Evolutionary conservation across 345 rosid genomes (phyloP), one percentile per base, ranked within the genome.

Genomic region (Physaria fendleri): DNA sequence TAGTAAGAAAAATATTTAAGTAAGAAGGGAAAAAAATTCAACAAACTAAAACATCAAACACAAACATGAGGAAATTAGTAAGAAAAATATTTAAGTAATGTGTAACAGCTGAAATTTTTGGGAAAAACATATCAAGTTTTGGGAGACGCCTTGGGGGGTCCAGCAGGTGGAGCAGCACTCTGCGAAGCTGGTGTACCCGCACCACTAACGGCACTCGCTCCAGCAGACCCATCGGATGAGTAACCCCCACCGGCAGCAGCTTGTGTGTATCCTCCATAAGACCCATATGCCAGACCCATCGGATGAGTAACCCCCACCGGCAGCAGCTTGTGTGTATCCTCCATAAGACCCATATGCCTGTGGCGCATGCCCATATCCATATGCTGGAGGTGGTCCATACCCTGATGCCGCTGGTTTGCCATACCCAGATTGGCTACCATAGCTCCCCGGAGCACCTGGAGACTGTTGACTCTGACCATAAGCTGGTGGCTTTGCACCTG

Each of bases 401-500:
- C 77, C 72, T 2, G 85, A 71, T 0, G 82, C 47, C 1, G 83
- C 78, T 43, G 89, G 85, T 72, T 81, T 87, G n/a, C 86, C 70
- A 69, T 87, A 90, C 28, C 86, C 92, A 7, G 77, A 71, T 56
- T 77, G 82, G 13, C 43, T 69, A 44, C 87, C 79, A 74, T 93
- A 89, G 45, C 90, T 80, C 33, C 89, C 94, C 4, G 78, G 79
- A 14, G 84, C 72, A 57, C 77, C 83, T 0, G 95, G 97, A 5
- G 96, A 87, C 64, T 87, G 96, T 56, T 87, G 96, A 33, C 77
- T 65, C 80, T 87, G 97, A 6, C 95, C 96, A 68, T 94, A 90
- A 35, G 62, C 79, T 3, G 88, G 83, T 22, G 83, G 81, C 56
- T 78, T 83, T 6, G 72, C 74, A 41, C 64, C 72, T 2, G 71